Base-by-base conservation (phyloP, 169 alveolate species). In the Plasmodium falciparum region DNA sequence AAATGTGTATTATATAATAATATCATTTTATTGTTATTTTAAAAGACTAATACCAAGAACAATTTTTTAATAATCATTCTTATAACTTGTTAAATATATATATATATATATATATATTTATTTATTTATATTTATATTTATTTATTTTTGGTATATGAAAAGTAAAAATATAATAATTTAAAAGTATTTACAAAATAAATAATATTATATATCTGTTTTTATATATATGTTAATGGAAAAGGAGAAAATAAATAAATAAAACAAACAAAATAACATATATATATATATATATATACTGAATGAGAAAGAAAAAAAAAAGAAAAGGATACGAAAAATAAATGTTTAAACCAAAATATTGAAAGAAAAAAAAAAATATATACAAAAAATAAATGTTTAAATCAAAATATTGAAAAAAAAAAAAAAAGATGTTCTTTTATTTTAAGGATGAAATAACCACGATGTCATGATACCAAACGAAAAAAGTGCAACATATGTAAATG, bases 361-460 rank as follows among this genome's bases (percentile, higher is more conserved):
- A 56, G 11, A 56, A 56, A 56, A 56, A 56, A 2, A 22, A 56
- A 12, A 2, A 56, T 6, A 56, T 17, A 56, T 6, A 56, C 17
- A 22, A 56, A 56, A 56, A 56, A 56, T 56, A 56, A 56, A n/a
- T 13, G 49, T 39, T 69, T 39, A 69, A 12, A 69, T 65, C 45
- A 24, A 52, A 22, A 22, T 33, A 26, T 5, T n/a, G n/a, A 24
- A 66, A 66, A 66, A 52, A 71, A 71, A 71, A 71, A 47, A 71
- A 71, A 7, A 71, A 47, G 11, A n/a, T 33, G 7, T 20, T 2
- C n/a, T 62, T 59, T n/a, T 65, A 11, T 49, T 50, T 72, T 86
- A 95, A 13, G 97, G 97, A 61, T 95, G 97, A 91, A 89, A 85
- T 22, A 94, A 62, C 95, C 96, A 95, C 26, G 96, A 69, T 80